phyloP scores from a whole-genome alignment of 257 asterid genomes.

The Nicotiana tomentosiformis region DNA sequence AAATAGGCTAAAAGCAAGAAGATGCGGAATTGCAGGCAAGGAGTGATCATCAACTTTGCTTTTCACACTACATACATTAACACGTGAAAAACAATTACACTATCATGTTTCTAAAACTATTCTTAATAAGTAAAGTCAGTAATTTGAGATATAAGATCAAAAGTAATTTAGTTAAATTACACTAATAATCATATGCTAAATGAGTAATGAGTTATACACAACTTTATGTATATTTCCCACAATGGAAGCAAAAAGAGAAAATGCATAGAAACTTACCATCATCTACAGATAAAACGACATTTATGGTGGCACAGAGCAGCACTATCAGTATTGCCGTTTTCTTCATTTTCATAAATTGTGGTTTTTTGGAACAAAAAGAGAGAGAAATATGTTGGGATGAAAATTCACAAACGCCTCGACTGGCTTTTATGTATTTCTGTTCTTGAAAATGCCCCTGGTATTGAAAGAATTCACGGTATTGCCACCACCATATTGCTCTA shows the following conservation, averaged over 20 bases:
- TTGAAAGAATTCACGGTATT: slow-evolving; percentile 18
- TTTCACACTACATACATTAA: not conserved
- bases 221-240: not conserved
- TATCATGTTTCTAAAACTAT: not conserved
- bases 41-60: not conserved
- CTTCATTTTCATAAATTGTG: slow-evolving; percentile 22
- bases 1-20: not conserved
- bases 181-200: not conserved
- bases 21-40: not conserved
- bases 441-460: slow-evolving; percentile 13
- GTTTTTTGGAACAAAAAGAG: not conserved
- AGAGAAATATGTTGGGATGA: slow-evolving; percentile 17
- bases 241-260: too few relatives aligned
- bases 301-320: slow-evolving; percentile 26
- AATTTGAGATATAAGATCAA: not conserved
- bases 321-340: slow-evolving; percentile 12
- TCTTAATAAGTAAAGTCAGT: not conserved
- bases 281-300: slow-evolving; percentile 21
- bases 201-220: not conserved
- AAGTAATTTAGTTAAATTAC: not conserved
- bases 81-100: not conserved
- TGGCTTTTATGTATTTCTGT: slow-evolving; percentile 35
- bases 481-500: slow-evolving; percentile 15
- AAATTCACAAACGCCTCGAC: slow-evolving; percentile 11
- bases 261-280: slow-evolving; percentile 29